Evolutionary conservation across 1,139 yeast species (phyloP), one percentile per base, ranked within the genome.

Genomic region (Petasospora rhodanensis): DNA sequence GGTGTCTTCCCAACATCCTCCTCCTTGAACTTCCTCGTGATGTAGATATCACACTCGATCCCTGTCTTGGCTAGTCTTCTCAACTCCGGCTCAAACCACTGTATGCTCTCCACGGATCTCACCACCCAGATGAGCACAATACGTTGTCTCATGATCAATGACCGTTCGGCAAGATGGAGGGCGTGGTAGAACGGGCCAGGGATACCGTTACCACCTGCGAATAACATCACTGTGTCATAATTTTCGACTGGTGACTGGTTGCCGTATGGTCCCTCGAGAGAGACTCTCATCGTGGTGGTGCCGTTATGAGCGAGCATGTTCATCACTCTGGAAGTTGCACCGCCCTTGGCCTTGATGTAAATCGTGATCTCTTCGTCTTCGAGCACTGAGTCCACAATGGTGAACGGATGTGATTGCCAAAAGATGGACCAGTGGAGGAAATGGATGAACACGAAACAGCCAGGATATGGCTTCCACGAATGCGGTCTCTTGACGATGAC

Each of bases 201-300:
- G 39, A 82, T 70, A 47, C 93, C 93, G 41, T 79, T 77, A 28
- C 87, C 86, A 42, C 87, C 81, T 1, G 79, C 76, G 37, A 80
- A 47, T 30, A 79, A 61, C 12, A 79, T 49, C 4, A 66, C 65
- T 30, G 64, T 70, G 32, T 73, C 77, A 52, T 70, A 79, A 32
- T 70, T 60, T 35, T 68, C 70, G 31, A 72, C 52, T 51, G 84
- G 70, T 42, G 75, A 52, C 46, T 67, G 56, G 47, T 61, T 56
- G 40, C 83, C 79, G 46, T 76, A 77, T 0, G 83, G 81, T 0
- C 83, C 83, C 46, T 77, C 83, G 4, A 76, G 50, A 2, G 66
- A 52, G 3, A 73, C 66, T 31, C 58, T 52, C 46, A 61, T 50
- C 3, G 40, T 32, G 11, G 39, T 35, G 8, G 11, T 21, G 6